These are phyloP conservation scores for Rhizophagus prolifer DNA, from an alignment of 192 early-diverging fungal species.

Conservation along the genomic window DNA sequence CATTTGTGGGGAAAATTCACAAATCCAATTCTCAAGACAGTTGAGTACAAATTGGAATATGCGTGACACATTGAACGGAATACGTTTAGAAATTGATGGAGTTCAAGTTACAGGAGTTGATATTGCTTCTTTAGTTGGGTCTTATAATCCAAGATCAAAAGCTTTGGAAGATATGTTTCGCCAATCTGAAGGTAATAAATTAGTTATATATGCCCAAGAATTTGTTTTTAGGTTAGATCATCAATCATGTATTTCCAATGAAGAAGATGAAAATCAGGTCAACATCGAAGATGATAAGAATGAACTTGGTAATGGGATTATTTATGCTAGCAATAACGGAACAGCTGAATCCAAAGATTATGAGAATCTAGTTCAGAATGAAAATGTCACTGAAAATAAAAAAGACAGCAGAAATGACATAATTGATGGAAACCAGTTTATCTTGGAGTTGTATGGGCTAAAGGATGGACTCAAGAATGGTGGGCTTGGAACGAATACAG, in stretches of 20 bases:
- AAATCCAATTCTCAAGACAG: conserved; percentile 17
- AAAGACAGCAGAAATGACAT: conserved; percentile 1
- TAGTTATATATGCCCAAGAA: conserved; percentile 27
- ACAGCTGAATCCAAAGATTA: neutral
- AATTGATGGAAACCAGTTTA: conserved; percentile 1
- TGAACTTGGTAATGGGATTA: neutral
- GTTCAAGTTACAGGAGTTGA: conserved; percentile 25
- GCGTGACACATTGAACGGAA: conserved; percentile 20
- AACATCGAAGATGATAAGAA: neutral
- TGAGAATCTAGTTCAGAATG: neutral
- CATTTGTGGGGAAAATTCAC: conserved; percentile 24
- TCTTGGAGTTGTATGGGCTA: conserved; percentile 29
- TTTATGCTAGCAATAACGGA: neutral
- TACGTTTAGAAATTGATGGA: conserved; percentile 31
- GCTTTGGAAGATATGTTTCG: conserved; percentile 30
- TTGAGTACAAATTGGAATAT: conserved; percentile 10
- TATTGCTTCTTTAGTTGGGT: conserved; percentile 21
- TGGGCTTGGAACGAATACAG: conserved; percentile 31
- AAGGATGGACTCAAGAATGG: conserved; percentile 31
- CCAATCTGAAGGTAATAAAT: conserved; percentile 1
- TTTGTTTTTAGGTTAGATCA: conserved; percentile 24
- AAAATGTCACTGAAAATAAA: neutral
- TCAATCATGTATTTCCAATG: neutral
- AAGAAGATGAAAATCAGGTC: neutral
- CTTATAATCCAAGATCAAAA: conserved; percentile 17